phyloP scores from a whole-genome alignment of 2,329 filamentous ascomycete genomes.

The Pseudogymnoascus sp. region DNA sequence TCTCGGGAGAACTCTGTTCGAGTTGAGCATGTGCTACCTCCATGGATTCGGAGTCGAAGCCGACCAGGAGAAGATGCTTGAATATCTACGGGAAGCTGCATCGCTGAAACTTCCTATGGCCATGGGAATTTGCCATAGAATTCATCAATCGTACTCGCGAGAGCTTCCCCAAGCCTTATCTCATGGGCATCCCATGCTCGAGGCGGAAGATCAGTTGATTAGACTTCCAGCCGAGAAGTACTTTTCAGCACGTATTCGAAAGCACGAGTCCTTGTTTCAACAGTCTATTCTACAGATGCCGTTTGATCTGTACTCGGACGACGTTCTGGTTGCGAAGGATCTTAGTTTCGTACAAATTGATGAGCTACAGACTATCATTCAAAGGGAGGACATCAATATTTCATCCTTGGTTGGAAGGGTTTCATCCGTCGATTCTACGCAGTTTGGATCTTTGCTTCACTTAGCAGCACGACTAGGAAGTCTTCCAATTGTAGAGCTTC shows the following conservation, averaged over 20 bases:
- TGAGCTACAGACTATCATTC: not conserved
- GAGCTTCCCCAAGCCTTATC: not conserved
- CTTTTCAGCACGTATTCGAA: not conserved
- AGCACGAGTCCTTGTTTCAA: not conserved
- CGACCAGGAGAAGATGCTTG: not conserved
- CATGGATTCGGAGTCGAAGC: not conserved
- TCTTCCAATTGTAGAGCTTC: not conserved
- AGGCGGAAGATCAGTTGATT: not conserved
- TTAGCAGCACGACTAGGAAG: not conserved
- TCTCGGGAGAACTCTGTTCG: not conserved
- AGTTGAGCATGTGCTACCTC: constrained; percentile 5
- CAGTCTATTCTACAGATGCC: not conserved
- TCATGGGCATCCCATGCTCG: not conserved
- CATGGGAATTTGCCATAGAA: not conserved
- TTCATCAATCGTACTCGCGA: not conserved
- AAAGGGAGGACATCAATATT: not conserved
- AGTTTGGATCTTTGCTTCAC: not conserved
- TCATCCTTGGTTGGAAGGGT: not conserved
- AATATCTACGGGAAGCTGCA: not conserved
- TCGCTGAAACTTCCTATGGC: not conserved
- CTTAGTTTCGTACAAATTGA: not conserved
- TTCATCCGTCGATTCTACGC: not conserved
- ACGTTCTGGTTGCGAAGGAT: not conserved
- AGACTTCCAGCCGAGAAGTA: not conserved
- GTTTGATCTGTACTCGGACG: not conserved